These are phyloP conservation scores for apple (Malus domestica) DNA, from an alignment of 306 rosid genomes.

Conservation along the genomic window ASM211411v1 NC_041795.1:873501-874000, in stretches of 20 bases:
- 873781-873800: neutral
- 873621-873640: too few species aligned
- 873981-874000: constrained; percentile 59
- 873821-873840: neutral
- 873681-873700: neutral
- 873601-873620: too few species aligned
- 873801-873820: neutral
- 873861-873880: neutral
- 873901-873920: neutral
- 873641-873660: too few species aligned
- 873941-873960: constrained; percentile 39
- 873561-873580: too few species aligned
- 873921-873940: neutral
- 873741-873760: neutral
- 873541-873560: too few species aligned
- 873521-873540: neutral
- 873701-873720: neutral
- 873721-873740: neutral
- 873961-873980: constrained; percentile 43
- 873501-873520: neutral
- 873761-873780: neutral
- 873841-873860: neutral
- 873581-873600: too few species aligned
- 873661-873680: neutral
- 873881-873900: neutral